Base-by-base conservation (phyloP, 768 basidiomycete genomes). In the Saitozyma podzolica region DNA sequence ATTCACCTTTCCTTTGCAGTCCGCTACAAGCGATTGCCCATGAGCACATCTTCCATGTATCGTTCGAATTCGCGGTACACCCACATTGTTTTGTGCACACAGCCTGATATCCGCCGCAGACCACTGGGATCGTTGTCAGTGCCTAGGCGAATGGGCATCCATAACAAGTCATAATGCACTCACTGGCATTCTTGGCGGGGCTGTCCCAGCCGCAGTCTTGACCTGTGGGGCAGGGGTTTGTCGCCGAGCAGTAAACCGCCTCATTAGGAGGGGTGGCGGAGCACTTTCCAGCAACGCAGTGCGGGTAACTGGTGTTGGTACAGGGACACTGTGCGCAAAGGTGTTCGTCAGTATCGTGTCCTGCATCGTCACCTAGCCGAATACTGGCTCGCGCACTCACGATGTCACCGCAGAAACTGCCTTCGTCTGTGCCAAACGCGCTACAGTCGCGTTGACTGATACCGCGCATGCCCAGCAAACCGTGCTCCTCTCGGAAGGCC, bases 61-160 rank as follows among this genome's bases (percentile, higher is more conserved):
- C 29, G 29, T 2, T 5, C 29, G 5, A 29, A 2, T 29, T 29
- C 40, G 16, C 42, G 45, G n/a, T 16, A 5, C 40, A 29, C 13
- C 16, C 17, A 53, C 16, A 14, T 40, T 60, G 59, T 19, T 39
- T 2, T 2, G 50, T 39, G 41, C 59, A 60, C 6, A 37, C 39
- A 10, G 59, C 51, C 14, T 19, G 41, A 19, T 42, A 39, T 16
- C 50, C 51, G 41, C 59, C 59, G 42, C 59, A 60, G 17, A 19
- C 57, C 49, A 48, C 57, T 58, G 37, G 29, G 45, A 49, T 10
- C 17, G 19, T 9, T 49, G 8, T 8, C 9, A 19, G 14, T 6
- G 29, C 37, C 16, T 29, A 39, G 48, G 39, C 3, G 13, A 3
- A 11, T 16, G 16, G 20, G 9, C 13, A 41, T 11, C 41, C 4